Percentiles rank a stretch among this genome's conserved stretches.
phyloP scores from a whole-genome alignment of 495 filamentous ascomycete species.

The Talaromyces nanjingensis region DNA sequence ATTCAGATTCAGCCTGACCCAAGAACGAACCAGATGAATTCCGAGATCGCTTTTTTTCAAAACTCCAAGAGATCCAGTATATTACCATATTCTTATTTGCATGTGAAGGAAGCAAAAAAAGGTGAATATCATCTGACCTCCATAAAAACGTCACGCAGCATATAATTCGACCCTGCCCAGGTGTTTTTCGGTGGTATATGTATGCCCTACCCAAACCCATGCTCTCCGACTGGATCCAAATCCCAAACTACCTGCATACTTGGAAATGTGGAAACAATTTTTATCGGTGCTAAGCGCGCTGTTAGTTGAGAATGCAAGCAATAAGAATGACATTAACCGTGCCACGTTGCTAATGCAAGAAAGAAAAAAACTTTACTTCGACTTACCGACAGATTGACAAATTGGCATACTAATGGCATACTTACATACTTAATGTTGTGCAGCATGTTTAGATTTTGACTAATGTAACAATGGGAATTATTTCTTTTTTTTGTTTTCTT shows the following conservation, averaged over 20 bases:
- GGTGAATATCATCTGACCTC: background rate
- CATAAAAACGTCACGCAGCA: background rate
- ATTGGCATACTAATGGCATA: background rate
- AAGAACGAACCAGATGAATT: background rate
- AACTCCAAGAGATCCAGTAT: background rate
- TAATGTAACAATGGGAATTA: background rate
- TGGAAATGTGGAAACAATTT: background rate
- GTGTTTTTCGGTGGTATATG: background rate
- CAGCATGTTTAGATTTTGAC: background rate
- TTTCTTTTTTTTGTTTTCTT: background rate
- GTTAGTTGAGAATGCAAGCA: conserved; percentile 1
- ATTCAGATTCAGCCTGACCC: conserved; percentile 1
- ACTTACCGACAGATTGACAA: background rate
- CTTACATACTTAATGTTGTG: background rate
- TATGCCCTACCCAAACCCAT: background rate
- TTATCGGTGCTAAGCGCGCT: background rate
- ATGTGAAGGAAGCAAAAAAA: background rate
- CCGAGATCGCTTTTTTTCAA: background rate
- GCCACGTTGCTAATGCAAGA: conserved; percentile 2
- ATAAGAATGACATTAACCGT: background rate
- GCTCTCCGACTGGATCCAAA: background rate
- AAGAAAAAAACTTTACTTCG: background rate
- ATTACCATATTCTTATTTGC: background rate
- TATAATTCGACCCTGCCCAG: background rate
- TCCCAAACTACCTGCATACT: background rate